These are phyloP conservation scores for Leishmania tarentolae DNA, from an alignment of 208 protist genomes.

Conservation along the genomic window DNA sequence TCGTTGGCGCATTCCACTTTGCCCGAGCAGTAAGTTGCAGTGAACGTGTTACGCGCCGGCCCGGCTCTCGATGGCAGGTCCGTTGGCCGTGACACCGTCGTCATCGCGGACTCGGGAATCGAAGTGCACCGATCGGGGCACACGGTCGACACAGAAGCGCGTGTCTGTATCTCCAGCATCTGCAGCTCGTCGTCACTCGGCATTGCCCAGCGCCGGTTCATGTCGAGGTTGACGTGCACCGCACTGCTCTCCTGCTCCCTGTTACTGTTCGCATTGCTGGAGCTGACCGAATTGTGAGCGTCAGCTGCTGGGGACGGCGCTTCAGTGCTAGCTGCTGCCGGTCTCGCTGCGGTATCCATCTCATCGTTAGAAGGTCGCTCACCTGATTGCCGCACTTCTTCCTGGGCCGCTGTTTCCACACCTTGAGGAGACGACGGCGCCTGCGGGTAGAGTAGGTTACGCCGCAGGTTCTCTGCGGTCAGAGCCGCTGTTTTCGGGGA, in stretches of 20 bases:
- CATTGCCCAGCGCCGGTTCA: constrained; percentile 38
- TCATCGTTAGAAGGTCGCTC: not conserved
- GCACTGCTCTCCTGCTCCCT: constrained; percentile 1
- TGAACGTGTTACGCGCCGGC: constrained; percentile 35
- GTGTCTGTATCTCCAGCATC: constrained; percentile 49
- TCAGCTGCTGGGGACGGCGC: not conserved
- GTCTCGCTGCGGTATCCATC: not conserved
- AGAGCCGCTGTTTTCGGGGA: constrained; percentile 10
- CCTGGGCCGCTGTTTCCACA: not conserved
- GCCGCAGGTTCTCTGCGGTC: constrained; percentile 33
- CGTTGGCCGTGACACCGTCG: not conserved
- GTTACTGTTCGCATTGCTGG: not conserved
- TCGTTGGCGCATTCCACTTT: not conserved
- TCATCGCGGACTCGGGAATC: not conserved
- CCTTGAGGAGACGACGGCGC: not conserved
- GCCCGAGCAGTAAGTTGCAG: constrained; percentile 27
- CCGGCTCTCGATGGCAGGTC: not conserved
- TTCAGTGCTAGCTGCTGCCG: not conserved
- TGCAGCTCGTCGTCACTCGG: constrained; percentile 21
- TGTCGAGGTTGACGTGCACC: constrained; percentile 31
- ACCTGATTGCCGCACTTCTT: constrained; percentile 9
- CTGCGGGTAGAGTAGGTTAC: constrained; percentile 12
- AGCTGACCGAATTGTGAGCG: not conserved
- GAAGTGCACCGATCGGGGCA: constrained; percentile 13
- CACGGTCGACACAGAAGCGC: constrained; percentile 47